Evolutionary conservation across 495 filamentous ascomycete genomes (phyloP), one percentile per base, ranked within the genome.

Genomic region (Staphylotrichum tortipilum): DNA sequence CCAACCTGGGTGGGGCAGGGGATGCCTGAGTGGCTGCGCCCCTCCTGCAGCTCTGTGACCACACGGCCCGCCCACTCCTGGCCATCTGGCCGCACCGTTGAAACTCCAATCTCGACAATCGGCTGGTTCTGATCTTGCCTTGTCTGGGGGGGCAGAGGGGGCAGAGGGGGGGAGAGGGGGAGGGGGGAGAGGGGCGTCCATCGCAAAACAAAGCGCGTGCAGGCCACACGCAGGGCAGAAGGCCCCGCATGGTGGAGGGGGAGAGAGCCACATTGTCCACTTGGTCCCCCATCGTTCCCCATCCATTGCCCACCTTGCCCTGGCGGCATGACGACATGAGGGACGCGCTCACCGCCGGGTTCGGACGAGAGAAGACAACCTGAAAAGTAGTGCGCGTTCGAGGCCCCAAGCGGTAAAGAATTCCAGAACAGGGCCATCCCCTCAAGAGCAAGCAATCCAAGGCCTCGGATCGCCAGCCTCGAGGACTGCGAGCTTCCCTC

Each of bases 1-100:
- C 47, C 36, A 21, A 37, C 43, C 7, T 34, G 47, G 52, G 52
- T 49, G 52, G 55, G n/a, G n/a, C n/a, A n/a, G n/a, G n/a, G n/a
- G n/a, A n/a, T n/a, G n/a, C 52, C 43, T 47, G 53, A 49, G 50
- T 31, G 28, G 46, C 44, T 42, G 31, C 21, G 28, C 24, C 38
- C n/a, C 34, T 41, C 21, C 52, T 49, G 50, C 50, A 49, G 26
- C 31, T 40, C 33, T 22, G 24, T 15, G 12, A 7, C 11, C 4
- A 15, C 3, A 12, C 23, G 43, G 24, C 40, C n/a, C n/a, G n/a
- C n/a, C n/a, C n/a, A n/a, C n/a, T n/a, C n/a, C n/a, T n/a, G n/a
- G n/a, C n/a, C n/a, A n/a, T n/a, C n/a, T n/a, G n/a, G n/a, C n/a
- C n/a, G n/a, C n/a, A n/a, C n/a, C n/a, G n/a, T n/a, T n/a, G n/a